Conservation (phyloP, 2,329 filamentous ascomycete species). For the Nakataea oryzae region DNA sequence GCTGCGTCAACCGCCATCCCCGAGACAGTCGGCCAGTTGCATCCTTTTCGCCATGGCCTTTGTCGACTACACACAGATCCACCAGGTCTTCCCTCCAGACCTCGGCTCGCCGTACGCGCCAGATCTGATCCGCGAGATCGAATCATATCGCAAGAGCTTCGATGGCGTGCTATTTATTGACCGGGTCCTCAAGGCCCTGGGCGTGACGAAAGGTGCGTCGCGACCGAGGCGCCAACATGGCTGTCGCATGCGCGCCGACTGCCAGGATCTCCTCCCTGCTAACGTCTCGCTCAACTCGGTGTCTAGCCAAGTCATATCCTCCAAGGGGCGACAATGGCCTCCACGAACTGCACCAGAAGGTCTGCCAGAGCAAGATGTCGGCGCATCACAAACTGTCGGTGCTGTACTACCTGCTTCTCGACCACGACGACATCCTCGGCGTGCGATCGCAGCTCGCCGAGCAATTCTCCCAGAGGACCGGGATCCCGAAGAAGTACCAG, state of each 20-base stretch:
- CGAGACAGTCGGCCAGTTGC: not conserved
- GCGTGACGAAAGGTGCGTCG: slow-evolving; percentile 55
- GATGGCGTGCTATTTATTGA: slow-evolving; percentile 71
- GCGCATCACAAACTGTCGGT: slow-evolving; percentile 73
- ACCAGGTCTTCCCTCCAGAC: slow-evolving; percentile 55
- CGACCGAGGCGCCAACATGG: not conserved
- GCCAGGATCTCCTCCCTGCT: not conserved
- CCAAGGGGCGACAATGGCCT: slow-evolving; percentile 60
- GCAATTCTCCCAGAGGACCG: slow-evolving; percentile 48
- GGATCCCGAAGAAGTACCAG: slow-evolving; percentile 66
- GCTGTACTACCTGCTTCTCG: slow-evolving; percentile 74
- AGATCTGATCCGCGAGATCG: slow-evolving; percentile 50
- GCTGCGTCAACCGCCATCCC: not conserved
- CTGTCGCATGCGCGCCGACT: not conserved
- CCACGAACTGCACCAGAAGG: slow-evolving; percentile 57
- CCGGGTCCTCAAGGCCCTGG: slow-evolving; percentile 59
- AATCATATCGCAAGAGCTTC: slow-evolving; percentile 54
- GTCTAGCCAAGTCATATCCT: slow-evolving; percentile 62
- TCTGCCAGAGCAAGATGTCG: slow-evolving; percentile 53
- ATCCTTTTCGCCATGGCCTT: slow-evolving; percentile 8
- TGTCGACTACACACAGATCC: slow-evolving; percentile 57
- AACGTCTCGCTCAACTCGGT: slow-evolving; percentile 14
- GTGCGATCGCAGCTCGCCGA: slow-evolving; percentile 37
- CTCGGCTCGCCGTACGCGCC: slow-evolving; percentile 52
- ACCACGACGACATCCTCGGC: slow-evolving; percentile 49